Base-by-base conservation (phyloP, 2,329 filamentous ascomycete species). In the Chrysoporthe deuterocubensis region DNA sequence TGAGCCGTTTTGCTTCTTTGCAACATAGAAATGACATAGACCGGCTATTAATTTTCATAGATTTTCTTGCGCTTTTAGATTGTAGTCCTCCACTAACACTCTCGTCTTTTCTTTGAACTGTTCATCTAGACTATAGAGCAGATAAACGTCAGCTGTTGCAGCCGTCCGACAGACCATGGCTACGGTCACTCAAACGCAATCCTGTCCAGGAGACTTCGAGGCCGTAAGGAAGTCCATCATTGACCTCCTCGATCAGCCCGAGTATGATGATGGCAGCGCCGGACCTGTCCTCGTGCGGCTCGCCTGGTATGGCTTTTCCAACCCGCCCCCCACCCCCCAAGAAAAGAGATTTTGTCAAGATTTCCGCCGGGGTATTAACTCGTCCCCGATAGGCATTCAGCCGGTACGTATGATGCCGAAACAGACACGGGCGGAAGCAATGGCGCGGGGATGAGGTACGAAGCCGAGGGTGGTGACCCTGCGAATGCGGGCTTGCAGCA, bases 401-500 rank as follows among this genome's bases (percentile, higher is more conserved):
- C 87, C 1, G 88, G 88, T 40, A 90, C 88, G 5, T 90, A 90
- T 76, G 85, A 87, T 73, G 77, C 78, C 42, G 80, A 81, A 65
- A 85, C 85, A 65, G 84, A 88, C 73, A 90, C 87, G 0, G 88
- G 88, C 46, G 88, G 88, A 48, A 86, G 83, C 37, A 90, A 90
- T 74, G 88, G 88, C 68, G 88, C 88, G 0, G 87, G 87, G 21
- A 90, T 90, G 88, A 82, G 88, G 44, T 90, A 89, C 74, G 87
- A 89, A 78, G 78, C 81, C 34, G 88, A 90, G 78, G 87, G 87
- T 68, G 87, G 86, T 69, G 87, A 90, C 74, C 87, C 87, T 4
- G 86, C 88, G 66, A 90, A 90, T 76, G 87, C 87, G 4, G 88
- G 88, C 21, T 83, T 90, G 11, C 85, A 90, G 72, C 83, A 89